Conservation (phyloP, 805 yeast species). For the Komagataella pastoris region DNA sequence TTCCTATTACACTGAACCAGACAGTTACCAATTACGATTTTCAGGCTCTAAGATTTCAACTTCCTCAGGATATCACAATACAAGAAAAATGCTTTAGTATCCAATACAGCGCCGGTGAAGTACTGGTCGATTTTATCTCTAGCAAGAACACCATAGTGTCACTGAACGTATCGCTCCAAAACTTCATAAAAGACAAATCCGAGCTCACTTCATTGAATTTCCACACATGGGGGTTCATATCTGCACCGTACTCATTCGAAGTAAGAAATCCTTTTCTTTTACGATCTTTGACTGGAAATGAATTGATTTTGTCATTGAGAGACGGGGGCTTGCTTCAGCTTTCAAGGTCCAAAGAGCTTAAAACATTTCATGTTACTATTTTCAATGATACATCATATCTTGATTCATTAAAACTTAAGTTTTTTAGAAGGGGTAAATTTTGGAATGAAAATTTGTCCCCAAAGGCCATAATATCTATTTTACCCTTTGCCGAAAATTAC, state of each 20-base stretch:
- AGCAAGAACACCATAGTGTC: conserved; percentile 39
- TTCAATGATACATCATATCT: conserved; percentile 43
- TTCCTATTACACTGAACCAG: conserved; percentile 26
- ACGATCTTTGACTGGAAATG: conserved; percentile 27
- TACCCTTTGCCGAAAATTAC: conserved; percentile 3
- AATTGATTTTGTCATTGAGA: conserved; percentile 43
- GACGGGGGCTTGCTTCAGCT: conserved; percentile 72
- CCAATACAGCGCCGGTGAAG: conserved; percentile 13
- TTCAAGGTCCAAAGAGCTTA: conserved; percentile 13
- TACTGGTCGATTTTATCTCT: conserved; percentile 41
- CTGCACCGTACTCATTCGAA: conserved; percentile 55
- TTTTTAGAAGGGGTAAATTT: conserved; percentile 7
- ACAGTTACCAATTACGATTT: conserved; percentile 17
- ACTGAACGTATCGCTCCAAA: conserved; percentile 24
- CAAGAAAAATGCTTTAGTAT: conserved; percentile 23
- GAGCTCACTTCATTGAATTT: conserved; percentile 12
- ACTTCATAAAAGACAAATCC: conserved; percentile 21
- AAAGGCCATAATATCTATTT: conserved; percentile 6
- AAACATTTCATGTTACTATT: conserved; percentile 11
- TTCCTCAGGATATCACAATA: conserved; percentile 21
- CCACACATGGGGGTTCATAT: conserved; percentile 50
- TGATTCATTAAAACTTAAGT: conserved; percentile 15
- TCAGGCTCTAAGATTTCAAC: conserved; percentile 22
- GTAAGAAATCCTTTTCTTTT: conserved; percentile 42
- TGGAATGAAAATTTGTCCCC: conserved; percentile 10